Conservation (phyloP, 129 eudicot genomes). For the Deinandra increscens region DNA sequence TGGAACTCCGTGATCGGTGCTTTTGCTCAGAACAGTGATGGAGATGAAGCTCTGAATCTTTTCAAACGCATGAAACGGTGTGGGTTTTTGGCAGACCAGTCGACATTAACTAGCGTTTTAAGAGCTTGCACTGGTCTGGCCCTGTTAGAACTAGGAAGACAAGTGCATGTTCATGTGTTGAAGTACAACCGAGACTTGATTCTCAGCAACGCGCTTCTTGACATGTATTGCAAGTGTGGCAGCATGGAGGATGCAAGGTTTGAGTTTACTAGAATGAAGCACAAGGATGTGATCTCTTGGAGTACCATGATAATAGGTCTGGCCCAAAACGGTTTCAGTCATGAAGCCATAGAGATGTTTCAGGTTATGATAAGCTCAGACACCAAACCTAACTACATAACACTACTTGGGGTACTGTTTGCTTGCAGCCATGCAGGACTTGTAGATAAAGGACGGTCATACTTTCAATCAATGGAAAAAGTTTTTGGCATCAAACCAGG, state of each 20-base stretch:
- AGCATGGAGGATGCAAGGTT: conserved; percentile 67
- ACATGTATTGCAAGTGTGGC: conserved; percentile 85
- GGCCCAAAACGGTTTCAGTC: conserved; percentile 77
- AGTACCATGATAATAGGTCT: conserved; percentile 77
- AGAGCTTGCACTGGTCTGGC: conserved; percentile 70
- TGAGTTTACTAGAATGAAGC: conserved; percentile 43
- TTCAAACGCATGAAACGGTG: conserved; percentile 64
- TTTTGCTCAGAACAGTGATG: conserved; percentile 66
- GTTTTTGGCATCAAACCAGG: conserved; percentile 51
- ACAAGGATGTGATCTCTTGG: conserved; percentile 76
- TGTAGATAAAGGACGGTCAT: conserved; percentile 45
- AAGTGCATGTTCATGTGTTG: conserved; percentile 67
- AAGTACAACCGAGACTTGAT: conserved; percentile 60
- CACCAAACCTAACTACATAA: conserved; percentile 57
- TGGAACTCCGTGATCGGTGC: conserved; percentile 82
- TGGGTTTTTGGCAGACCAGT: conserved; percentile 60
- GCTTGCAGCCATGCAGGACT: conserved; percentile 82
- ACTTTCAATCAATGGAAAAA: conserved; percentile 55
- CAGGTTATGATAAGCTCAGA: conserved; percentile 47
- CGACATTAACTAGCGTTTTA: conserved; percentile 62
- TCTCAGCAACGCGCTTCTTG: conserved; percentile 70
- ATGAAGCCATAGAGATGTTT: conserved; percentile 51
- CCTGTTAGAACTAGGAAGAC: conserved; percentile 66
- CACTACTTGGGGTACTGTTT: conserved; percentile 62
- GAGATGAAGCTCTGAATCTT: conserved; percentile 62